Evolutionary conservation across 805 yeast species (phyloP).

Genomic region (Nakazawaea sp.): DNA sequence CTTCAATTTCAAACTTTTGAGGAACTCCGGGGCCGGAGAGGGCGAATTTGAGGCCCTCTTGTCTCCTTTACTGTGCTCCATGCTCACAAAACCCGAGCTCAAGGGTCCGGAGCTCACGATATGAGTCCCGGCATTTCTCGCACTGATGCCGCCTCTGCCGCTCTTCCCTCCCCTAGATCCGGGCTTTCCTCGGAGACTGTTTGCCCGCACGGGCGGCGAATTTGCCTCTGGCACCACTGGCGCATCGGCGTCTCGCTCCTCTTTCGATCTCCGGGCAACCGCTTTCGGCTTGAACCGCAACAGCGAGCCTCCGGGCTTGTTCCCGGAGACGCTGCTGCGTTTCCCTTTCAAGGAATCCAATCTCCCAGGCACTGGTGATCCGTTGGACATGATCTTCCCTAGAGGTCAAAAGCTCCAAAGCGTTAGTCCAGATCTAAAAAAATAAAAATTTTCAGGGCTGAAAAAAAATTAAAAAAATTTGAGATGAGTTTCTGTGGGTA

Average conservation of each 20-base stretch:
- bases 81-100: slow-evolving; percentile 53
- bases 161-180: slow-evolving; percentile 22
- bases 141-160: slow-evolving; percentile 17
- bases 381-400: slow-evolving; percentile 7
- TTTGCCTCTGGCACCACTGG: slow-evolving; percentile 28
- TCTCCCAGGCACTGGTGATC: slow-evolving; percentile 18
- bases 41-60: slow-evolving; percentile 13
- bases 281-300: slow-evolving; percentile 80
- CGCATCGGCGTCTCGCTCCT: slow-evolving; percentile 75
- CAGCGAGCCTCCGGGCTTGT: slow-evolving; percentile 13
- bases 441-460: not conserved
- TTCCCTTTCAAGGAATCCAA: slow-evolving; percentile 25
- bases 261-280: slow-evolving; percentile 77
- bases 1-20: slow-evolving; percentile 29
- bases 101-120: slow-evolving; percentile 69
- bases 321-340: slow-evolving; percentile 19
- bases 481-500: slow-evolving; percentile 4
- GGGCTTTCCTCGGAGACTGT: slow-evolving; percentile 29
- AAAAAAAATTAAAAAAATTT: slow-evolving; percentile 11
- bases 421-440: too few species aligned
- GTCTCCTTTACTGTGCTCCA: slow-evolving; percentile 23
- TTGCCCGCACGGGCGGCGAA: slow-evolving; percentile 16
- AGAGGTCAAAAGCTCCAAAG: too few species aligned
- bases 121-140: slow-evolving; percentile 47
- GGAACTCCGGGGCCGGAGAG: slow-evolving; percentile 32